phyloP scores from a whole-genome alignment of 352 stramenopile species.

The Phytophthora chlamydospora region DNA sequence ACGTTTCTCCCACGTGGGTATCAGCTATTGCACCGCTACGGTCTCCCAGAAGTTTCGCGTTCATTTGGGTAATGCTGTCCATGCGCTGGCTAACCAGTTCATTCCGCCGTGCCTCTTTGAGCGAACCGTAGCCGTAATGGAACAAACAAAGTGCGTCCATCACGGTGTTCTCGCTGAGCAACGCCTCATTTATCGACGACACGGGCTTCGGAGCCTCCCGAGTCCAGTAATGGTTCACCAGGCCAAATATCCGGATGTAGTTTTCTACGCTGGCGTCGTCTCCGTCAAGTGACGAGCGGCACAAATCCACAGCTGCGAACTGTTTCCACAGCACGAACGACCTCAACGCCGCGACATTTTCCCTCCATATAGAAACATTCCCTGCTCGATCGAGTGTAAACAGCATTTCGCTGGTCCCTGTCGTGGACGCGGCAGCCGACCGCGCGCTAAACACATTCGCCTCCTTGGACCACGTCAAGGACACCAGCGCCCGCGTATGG shows the following conservation, averaged over 20 bases:
- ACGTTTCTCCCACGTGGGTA: conserved; percentile 65
- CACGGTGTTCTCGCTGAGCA: conserved; percentile 75
- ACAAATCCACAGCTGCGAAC: conserved; percentile 52
- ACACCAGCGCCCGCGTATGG: conserved; percentile 62
- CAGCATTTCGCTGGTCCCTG: conserved; percentile 63
- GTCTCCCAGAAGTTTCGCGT: conserved; percentile 66
- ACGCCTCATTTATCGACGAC: conserved; percentile 53
- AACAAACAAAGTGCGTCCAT: conserved; percentile 72
- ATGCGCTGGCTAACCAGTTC: conserved; percentile 75
- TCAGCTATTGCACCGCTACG: conserved; percentile 60
- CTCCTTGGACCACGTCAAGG: conserved; percentile 61
- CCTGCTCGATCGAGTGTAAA: conserved; percentile 71
- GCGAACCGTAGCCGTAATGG: conserved; percentile 67
- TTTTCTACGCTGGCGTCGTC: conserved; percentile 11
- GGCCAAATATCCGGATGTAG: conserved; percentile 33
- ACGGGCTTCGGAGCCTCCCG: conserved; percentile 23
- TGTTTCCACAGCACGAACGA: conserved; percentile 79
- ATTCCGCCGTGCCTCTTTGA: conserved; percentile 60
- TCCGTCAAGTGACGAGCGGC: conserved; percentile 15
- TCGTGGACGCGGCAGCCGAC: conserved; percentile 23
- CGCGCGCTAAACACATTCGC: conserved; percentile 57
- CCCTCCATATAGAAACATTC: conserved; percentile 78
- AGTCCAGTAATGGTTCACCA: conserved; percentile 51
- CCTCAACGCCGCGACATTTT: conserved; percentile 51
- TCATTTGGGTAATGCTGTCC: conserved; percentile 62